Conservation (phyloP, 78 protist species). For the Dictyostelium citrinum region DNA sequence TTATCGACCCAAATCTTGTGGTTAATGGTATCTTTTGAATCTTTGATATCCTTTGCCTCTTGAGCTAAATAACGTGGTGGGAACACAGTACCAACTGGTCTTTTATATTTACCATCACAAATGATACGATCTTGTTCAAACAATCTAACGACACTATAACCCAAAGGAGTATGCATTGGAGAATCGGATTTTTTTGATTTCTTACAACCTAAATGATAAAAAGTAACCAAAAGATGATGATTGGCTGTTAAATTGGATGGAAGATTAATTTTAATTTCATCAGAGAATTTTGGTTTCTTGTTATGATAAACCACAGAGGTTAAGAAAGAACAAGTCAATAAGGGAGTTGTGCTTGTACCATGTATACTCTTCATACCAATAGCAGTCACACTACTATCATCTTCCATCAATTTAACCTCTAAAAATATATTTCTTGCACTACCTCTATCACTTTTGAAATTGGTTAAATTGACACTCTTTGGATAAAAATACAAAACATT, state of each 20-base stretch:
- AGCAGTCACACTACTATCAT: slow-evolving; percentile 38
- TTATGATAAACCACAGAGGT: slow-evolving; percentile 65
- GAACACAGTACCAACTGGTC: slow-evolving; percentile 55
- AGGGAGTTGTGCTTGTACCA: neutral
- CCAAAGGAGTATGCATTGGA: slow-evolving; percentile 23
- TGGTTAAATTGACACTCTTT: slow-evolving; percentile 54
- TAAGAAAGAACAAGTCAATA: slow-evolving; percentile 12
- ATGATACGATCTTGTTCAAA: slow-evolving; percentile 57
- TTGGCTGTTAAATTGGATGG: slow-evolving; percentile 45
- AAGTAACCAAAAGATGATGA: slow-evolving; percentile 62
- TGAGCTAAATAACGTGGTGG: slow-evolving; percentile 47
- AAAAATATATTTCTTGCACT: slow-evolving; percentile 69
- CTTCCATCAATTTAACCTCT: slow-evolving; percentile 60
- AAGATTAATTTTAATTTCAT: slow-evolving; percentile 64
- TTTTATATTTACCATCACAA: slow-evolving; percentile 47
- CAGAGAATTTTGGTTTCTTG: slow-evolving; percentile 57
- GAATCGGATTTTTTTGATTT: slow-evolving; percentile 51
- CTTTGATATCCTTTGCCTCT: slow-evolving; percentile 28
- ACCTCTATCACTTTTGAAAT: slow-evolving; percentile 37
- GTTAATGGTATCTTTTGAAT: slow-evolving; percentile 12
- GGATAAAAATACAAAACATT: slow-evolving; percentile 65
- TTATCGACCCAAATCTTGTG: slow-evolving; percentile 69
- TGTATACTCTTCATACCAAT: slow-evolving; percentile 12
- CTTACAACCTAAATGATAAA: slow-evolving; percentile 70
- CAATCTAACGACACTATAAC: slow-evolving; percentile 26